Base-by-base conservation (phyloP, 768 basidiomycete species). In the Crassisporium funariophilum region DNA sequence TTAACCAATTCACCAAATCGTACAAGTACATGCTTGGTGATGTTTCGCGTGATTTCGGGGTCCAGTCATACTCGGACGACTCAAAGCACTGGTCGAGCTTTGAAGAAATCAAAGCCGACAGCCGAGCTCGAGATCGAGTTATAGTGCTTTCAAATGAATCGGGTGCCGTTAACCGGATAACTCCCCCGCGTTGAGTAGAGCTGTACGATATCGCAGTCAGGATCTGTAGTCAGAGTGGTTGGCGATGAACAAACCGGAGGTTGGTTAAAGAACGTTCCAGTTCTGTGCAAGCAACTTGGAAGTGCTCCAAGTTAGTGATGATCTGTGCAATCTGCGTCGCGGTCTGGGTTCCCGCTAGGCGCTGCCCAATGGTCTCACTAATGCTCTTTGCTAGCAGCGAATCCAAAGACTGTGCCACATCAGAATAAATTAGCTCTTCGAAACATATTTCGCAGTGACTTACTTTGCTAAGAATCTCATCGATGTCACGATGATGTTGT, bases 21-120 rank as follows among this genome's bases (percentile, higher is more conserved):
- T 92, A 88, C 2, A 98, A 76, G 67, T 98, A 98, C 79, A 88
- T 87, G 78, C 91, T 95, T 35, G 95, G 92, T 25, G 82, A 82
- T 47, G 79, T 75, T 61, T 90, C 86, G 24, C 82, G 80, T 9
- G 72, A 64, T 24, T 74, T 71, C 7, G 92, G 88, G 25, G 86
- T 88, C 94, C 94, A 98, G 58, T 95, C 85, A 63, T 98, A 98
- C 67, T 95, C 91, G 4, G 95, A 88, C 34, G 95, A 75, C 49
- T 92, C 97, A 63, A 97, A 95, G 72, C 95, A 95, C 56, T 93
- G 90, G 59, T 95, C 91, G 5, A 98, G 83, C 63, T 99, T 98
- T 16, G 88, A 88, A 6, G 83, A 81, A 58, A 98, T 95, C 35
- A 95, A 77, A 9, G 76, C 75, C 13, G 86, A 84, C 55, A 98